Percentiles rank a stretch among this genome's conserved stretches.
These are phyloP conservation scores for Rhizophagus prolifer DNA, from an alignment of 192 early-diverging fungal species.

Conservation along the genomic window DNA sequence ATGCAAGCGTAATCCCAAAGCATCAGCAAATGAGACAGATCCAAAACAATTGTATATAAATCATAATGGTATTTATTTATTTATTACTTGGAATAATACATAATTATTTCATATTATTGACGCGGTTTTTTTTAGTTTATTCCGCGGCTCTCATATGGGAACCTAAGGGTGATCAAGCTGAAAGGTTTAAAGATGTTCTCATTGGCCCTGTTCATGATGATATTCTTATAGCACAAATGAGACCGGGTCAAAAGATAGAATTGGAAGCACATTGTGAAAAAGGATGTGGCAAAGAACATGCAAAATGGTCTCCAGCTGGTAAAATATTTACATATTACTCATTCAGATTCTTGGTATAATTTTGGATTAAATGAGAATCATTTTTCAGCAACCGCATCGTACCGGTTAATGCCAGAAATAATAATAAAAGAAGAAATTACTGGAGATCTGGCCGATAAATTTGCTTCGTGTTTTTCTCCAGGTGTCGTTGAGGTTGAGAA, in stretches of 20 bases:
- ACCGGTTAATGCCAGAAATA: constrained; percentile 92
- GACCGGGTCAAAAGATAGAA: constrained; percentile 85
- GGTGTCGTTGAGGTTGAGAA: constrained; percentile 81
- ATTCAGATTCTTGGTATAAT: not conserved
- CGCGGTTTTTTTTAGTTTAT: constrained; percentile 49
- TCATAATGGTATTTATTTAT: constrained; percentile 49
- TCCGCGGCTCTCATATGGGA: constrained; percentile 79
- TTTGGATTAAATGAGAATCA: not conserved
- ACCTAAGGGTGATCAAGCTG: constrained; percentile 88
- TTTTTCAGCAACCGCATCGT: constrained; percentile 79
- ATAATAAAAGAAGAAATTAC: constrained; percentile 79
- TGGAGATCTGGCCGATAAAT: constrained; percentile 78
- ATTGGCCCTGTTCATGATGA: constrained; percentile 85
- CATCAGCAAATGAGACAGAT: constrained; percentile 64
- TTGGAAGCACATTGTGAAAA: constrained; percentile 87
- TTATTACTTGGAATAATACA: not conserved
- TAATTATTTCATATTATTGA: constrained; percentile 1
- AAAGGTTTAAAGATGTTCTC: constrained; percentile 62
- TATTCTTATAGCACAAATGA: constrained; percentile 90
- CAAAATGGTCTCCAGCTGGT: constrained; percentile 95
- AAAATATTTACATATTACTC: not conserved
- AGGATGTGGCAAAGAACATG: constrained; percentile 93
- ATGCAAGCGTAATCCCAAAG: constrained; percentile 66
- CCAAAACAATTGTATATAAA: constrained; percentile 79
- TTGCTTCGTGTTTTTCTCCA: constrained; percentile 81